Conservation (phyloP, 306 rosid genomes). For the Vigna mungo region DNA sequence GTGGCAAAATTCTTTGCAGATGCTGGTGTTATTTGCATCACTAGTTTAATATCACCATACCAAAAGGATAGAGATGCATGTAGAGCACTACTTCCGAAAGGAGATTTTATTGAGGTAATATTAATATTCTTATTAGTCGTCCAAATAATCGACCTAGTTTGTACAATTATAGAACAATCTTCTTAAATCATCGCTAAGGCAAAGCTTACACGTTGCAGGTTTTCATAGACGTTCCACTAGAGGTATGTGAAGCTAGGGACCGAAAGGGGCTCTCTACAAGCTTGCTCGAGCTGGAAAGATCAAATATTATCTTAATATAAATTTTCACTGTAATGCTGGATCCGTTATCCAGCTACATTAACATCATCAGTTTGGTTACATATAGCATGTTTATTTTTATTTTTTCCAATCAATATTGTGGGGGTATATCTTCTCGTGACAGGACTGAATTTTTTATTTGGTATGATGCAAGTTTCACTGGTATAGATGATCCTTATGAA, state of each 20-base stretch:
- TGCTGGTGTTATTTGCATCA: constrained; percentile 92
- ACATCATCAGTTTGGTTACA: constrained; percentile 4
- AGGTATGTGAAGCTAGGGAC: constrained; percentile 87
- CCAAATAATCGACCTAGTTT: constrained; percentile 27
- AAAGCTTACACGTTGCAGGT: constrained; percentile 65
- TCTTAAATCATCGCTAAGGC: constrained; percentile 11
- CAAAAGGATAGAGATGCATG: constrained; percentile 89
- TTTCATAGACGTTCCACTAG: constrained; percentile 85
- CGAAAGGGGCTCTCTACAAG: constrained; percentile 96
- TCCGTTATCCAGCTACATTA: constrained; percentile 19
- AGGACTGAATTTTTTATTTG: too few species aligned
- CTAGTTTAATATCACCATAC: constrained; percentile 95
- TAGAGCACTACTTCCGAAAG: constrained; percentile 79
- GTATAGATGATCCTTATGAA: constrained; percentile 93
- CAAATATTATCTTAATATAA: constrained; percentile 57
- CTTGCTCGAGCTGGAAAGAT: constrained; percentile 96
- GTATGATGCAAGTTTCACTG: constrained; percentile 84
- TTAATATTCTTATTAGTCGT: constrained; percentile 25
- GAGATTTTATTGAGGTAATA: constrained; percentile 91
- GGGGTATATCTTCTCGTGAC: too few species aligned
- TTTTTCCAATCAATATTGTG: constrained; percentile 27
- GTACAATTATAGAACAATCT: constrained; percentile 41
- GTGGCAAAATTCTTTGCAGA: constrained; percentile 98
- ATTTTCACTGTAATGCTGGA: constrained; percentile 2
- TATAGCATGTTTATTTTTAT: neutral